Conservation (phyloP, 1,284 basidiomycete species). For the Farysia itapuensis region DNA sequence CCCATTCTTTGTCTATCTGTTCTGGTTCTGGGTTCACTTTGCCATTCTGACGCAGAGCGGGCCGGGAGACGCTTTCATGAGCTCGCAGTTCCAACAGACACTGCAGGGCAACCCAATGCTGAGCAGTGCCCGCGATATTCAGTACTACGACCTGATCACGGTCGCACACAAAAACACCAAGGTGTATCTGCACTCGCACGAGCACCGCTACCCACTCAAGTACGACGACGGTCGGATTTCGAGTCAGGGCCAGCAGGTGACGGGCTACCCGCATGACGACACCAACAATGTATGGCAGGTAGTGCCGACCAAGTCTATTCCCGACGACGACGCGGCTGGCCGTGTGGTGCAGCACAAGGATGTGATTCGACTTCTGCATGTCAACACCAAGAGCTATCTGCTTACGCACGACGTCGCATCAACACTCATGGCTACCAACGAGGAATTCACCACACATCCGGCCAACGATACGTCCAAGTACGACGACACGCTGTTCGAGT, state of each 20-base stretch:
- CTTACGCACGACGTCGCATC: slow-evolving; percentile 97
- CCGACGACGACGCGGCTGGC: slow-evolving; percentile 72
- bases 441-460: slow-evolving; percentile 74
- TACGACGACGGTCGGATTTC: slow-evolving; percentile 97
- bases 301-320: slow-evolving; percentile 74
- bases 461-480: slow-evolving; percentile 65
- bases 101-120: slow-evolving; percentile 87
- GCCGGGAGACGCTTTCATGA: slow-evolving; percentile 95
- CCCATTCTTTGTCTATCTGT: slow-evolving; percentile 86
- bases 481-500: slow-evolving; percentile 61
- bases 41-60: slow-evolving; percentile 85
- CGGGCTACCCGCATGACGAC: slow-evolving; percentile 91
- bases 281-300: slow-evolving; percentile 96
- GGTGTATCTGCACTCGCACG: slow-evolving; percentile 88
- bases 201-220: slow-evolving; percentile 83
- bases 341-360: slow-evolving; percentile 87
- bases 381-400: slow-evolving; percentile 78
- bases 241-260: slow-evolving; percentile 96
- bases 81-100: slow-evolving; percentile 95
- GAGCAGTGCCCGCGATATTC: slow-evolving; percentile 84
- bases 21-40: slow-evolving; percentile 97
- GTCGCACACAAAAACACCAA: slow-evolving; percentile 90
- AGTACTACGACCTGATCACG: slow-evolving; percentile 85
- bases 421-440: slow-evolving; percentile 93
- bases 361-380: slow-evolving; percentile 82